A percentile compares a stretch with the other conserved stretches of the same genome.
phyloP scores from a whole-genome alignment of 805 yeast species.

The Yarrowia deformans region DNA sequence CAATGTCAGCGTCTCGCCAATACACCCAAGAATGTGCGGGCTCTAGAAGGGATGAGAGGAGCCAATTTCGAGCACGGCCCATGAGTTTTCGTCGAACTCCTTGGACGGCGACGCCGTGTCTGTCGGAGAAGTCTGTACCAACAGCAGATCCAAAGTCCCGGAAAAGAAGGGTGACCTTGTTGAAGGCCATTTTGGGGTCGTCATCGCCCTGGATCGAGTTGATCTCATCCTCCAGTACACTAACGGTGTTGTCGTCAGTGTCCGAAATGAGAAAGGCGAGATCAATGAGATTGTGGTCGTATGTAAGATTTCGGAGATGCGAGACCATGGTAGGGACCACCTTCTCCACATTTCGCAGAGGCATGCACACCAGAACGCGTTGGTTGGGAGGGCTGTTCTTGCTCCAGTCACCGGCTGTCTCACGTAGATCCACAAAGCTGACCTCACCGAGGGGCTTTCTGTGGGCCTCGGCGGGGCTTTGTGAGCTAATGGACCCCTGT shows the following conservation, averaged over 20 bases:
- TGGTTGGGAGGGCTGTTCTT: constrained; percentile 77
- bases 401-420: constrained; percentile 64
- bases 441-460: constrained; percentile 49
- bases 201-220: constrained; percentile 69
- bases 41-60: constrained; percentile 81
- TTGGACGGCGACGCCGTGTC: constrained; percentile 97
- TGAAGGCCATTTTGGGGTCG: constrained; percentile 68
- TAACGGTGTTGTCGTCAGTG: constrained; percentile 87
- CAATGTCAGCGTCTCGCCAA: constrained; percentile 99
- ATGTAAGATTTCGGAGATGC: constrained; percentile 78
- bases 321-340: constrained; percentile 80
- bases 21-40: constrained; percentile 97
- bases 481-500: constrained; percentile 18
- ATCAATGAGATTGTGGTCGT: constrained; percentile 87
- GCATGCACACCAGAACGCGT: constrained; percentile 81
- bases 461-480: constrained; percentile 32
- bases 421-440: constrained; percentile 71
- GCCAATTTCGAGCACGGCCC: constrained; percentile 98
- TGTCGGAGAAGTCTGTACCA: constrained; percentile 92
- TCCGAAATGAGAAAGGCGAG: constrained; percentile 89
- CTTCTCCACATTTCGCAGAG: constrained; percentile 80
- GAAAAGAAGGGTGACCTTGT: constrained; percentile 82
- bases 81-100: constrained; percentile 94
- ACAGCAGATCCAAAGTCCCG: constrained; percentile 94
- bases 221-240: constrained; percentile 63